These are phyloP conservation scores for Inonotus hispidus DNA, from an alignment of 1,284 basidiomycete species.

Conservation along the genomic window DNA sequence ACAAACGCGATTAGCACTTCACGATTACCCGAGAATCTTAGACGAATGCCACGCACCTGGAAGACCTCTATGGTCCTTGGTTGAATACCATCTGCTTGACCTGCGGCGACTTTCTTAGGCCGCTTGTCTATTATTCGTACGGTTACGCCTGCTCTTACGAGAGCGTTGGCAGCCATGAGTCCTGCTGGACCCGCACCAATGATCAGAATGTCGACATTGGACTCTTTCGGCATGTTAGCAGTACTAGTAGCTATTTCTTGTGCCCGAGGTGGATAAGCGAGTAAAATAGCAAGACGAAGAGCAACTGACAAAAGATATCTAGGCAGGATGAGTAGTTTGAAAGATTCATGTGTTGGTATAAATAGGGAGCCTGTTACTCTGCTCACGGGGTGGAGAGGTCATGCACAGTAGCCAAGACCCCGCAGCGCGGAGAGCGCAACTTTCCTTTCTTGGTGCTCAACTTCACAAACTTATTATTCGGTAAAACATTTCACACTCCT, in stretches of 20 bases:
- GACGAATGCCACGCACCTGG: conserved; percentile 38
- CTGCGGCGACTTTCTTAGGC: conserved; percentile 51
- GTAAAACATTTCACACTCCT: background rate
- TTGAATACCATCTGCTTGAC: conserved; percentile 78
- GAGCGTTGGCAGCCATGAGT: conserved; percentile 58
- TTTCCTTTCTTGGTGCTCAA: background rate
- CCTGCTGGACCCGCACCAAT: conserved; percentile 56
- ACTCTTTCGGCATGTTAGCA: conserved; percentile 23
- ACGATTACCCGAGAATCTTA: too few species aligned
- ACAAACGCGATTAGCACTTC: background rate
- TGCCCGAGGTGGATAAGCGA: background rate
- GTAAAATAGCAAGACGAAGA: too few species aligned
- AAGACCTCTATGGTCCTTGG: conserved; percentile 75
- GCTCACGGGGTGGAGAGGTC: background rate
- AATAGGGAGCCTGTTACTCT: background rate
- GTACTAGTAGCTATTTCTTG: background rate
- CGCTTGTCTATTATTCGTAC: conserved; percentile 63
- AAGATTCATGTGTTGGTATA: background rate
- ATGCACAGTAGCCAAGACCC: background rate
- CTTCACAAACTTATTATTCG: background rate
- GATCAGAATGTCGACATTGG: conserved; percentile 49
- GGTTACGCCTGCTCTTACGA: conserved; percentile 53
- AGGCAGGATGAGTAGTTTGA: background rate
- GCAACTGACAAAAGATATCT: too few species aligned
- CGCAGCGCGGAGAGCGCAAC: background rate